These are phyloP conservation scores for Jaapia argillacea DNA, from an alignment of 768 basidiomycete genomes.

Conservation along the genomic window DNA sequence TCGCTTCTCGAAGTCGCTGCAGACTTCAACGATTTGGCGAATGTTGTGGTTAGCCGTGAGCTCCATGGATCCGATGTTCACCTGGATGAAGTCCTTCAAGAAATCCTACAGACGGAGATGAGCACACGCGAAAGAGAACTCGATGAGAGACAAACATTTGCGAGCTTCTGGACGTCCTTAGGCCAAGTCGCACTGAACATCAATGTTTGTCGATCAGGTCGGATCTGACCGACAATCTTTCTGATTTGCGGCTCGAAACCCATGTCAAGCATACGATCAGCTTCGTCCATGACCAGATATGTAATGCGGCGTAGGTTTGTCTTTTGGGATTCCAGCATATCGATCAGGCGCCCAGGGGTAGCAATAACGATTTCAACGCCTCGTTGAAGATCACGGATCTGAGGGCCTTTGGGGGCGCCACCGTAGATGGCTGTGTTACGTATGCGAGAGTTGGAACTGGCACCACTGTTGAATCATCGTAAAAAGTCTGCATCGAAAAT, in stretches of 20 bases:
- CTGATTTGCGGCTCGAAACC: constrained; percentile 99
- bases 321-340: constrained; percentile 96
- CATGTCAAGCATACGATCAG: constrained; percentile 99
- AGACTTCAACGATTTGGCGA: constrained; percentile 89
- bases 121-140: background rate
- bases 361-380: constrained; percentile 98
- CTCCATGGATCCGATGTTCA: constrained; percentile 98
- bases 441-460: constrained; percentile 82
- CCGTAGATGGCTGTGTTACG: constrained; percentile 99
- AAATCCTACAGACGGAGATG: constrained; percentile 58
- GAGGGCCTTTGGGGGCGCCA: constrained; percentile 96
- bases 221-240: constrained; percentile 95
- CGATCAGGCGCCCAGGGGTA: constrained; percentile 99
- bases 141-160: constrained; percentile 45
- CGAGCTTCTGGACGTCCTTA: constrained; percentile 97
- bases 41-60: constrained; percentile 98
- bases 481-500: constrained; percentile 3
- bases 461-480: constrained; percentile 3
- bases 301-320: constrained; percentile 95
- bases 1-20: constrained; percentile 96
- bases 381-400: constrained; percentile 94
- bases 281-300: constrained; percentile 98
- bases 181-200: constrained; percentile 99
- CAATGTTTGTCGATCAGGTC: constrained; percentile 95
- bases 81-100: constrained; percentile 92